Evolutionary conservation across 148 eudicot species (phyloP), one percentile per base, ranked within the genome.

Genomic region (Vaccinium myrtillus): DNA sequence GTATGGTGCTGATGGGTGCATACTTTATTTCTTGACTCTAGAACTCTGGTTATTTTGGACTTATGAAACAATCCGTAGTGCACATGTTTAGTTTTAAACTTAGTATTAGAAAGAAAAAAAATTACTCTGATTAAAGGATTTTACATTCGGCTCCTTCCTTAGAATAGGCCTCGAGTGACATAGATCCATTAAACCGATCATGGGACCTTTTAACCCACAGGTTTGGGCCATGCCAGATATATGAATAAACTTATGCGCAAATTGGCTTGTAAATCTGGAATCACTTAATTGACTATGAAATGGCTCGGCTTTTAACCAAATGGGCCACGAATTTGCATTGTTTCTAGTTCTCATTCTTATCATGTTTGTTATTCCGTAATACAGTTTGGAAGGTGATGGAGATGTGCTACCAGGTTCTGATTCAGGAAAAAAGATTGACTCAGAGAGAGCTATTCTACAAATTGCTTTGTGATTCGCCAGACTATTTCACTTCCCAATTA

Each of bases 331-430:
- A 18, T 55, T 59, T 54, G 23, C 81, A 27, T 30, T 19, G 39
- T 55, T 75, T 51, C 43, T 53, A 16, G 7, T 2, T 32, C 83
- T 30, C 11, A 56, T 61, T 54, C 48, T 54, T 67, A 50, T 5
- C 50, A 7, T 6, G 10, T 51, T 56, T 19, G 2, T 82, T 18
- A 23, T 9, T 77, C 75, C 27, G 70, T 49, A 30, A 67, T 81
- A 65, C 88, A 97, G 99, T 95, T 81, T 97, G 99, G 99, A 97
- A 94, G 91, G 92, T 95, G 83, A 94, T 95, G 97, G 94, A 95
- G 86, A 92, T 95, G 94, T 94, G 98, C 86, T 94, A 94, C 82
- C 91, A 90, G 87, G 89, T 94, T 79, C 86, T 97, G 81, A 87
- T 88, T 85, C 89, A 94, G 90, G 98, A 91, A 77, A 97, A 97